Conservation (phyloP, 2,329 filamentous ascomycete species). For the Paramyrothecium sp. region DNA sequence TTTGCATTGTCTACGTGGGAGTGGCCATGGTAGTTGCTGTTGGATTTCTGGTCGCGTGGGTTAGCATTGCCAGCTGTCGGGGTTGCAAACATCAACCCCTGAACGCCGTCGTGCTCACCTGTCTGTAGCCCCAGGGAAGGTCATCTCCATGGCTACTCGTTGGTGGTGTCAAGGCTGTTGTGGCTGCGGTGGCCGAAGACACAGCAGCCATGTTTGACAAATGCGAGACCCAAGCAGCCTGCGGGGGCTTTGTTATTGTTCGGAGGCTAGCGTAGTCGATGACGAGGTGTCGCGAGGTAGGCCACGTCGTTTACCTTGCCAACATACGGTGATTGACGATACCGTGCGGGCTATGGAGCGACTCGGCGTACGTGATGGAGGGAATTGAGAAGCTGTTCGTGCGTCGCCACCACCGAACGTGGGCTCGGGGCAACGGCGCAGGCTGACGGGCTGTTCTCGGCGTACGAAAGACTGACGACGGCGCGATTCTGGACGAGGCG, state of each 20-base stretch:
- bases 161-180: conserved; percentile 46
- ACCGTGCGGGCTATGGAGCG: no score
- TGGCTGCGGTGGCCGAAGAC: conserved; percentile 46
- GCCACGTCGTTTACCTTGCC: not conserved
- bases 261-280: not conserved
- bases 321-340: not conserved
- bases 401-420: not conserved
- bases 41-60: not conserved
- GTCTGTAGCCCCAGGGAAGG: conserved; percentile 41
- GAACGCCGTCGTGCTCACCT: conserved; percentile 30
- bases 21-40: not conserved
- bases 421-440: not conserved
- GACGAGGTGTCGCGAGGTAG: not conserved
- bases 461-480: not conserved
- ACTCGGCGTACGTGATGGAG: no score
- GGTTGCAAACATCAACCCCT: no score
- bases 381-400: no score
- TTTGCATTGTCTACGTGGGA: not conserved
- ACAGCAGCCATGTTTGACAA: conserved; percentile 48
- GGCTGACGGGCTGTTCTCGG: not conserved
- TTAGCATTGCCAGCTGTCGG: no score
- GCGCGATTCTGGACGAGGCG: not conserved
- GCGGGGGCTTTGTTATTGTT: not conserved
- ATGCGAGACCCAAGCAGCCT: conserved; percentile 8
- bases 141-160: conserved; percentile 48